These are phyloP conservation scores for Saksenaea oblongispora DNA, from an alignment of 371 early-diverging fungal species.

Conservation along the genomic window DNA sequence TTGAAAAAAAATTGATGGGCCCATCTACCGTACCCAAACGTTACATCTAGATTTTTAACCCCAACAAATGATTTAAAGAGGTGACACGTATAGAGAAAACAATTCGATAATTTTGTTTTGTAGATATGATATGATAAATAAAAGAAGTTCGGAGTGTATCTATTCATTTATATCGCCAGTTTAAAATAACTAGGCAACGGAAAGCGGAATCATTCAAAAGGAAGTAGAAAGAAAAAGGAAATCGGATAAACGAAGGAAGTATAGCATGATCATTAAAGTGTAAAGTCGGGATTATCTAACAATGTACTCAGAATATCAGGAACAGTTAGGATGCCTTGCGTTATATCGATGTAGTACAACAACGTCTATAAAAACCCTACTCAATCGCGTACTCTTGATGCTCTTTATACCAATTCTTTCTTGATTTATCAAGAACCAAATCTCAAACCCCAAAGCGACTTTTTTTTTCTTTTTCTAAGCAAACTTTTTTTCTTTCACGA, in stretches of 20 bases:
- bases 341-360: slow-evolving; percentile 2
- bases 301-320: neutral
- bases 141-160: neutral
- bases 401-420: neutral
- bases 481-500: neutral
- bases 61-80: neutral
- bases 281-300: neutral
- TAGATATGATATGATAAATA: neutral
- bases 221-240: neutral
- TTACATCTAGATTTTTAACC: neutral
- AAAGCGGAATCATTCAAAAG: neutral
- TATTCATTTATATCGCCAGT: neutral
- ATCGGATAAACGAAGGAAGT: neutral
- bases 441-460: neutral
- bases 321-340: neutral
- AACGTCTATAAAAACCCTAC: neutral
- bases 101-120: neutral
- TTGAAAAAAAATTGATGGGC: neutral
- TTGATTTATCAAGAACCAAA: neutral
- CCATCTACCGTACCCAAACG: neutral
- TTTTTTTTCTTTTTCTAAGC: neutral
- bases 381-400: neutral
- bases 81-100: neutral
- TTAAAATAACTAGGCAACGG: neutral
- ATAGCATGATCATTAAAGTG: neutral